These are phyloP conservation scores for Aspergillus ochraceus DNA, from an alignment of 2,329 filamentous ascomycete genomes.

Conservation along the genomic window DNA sequence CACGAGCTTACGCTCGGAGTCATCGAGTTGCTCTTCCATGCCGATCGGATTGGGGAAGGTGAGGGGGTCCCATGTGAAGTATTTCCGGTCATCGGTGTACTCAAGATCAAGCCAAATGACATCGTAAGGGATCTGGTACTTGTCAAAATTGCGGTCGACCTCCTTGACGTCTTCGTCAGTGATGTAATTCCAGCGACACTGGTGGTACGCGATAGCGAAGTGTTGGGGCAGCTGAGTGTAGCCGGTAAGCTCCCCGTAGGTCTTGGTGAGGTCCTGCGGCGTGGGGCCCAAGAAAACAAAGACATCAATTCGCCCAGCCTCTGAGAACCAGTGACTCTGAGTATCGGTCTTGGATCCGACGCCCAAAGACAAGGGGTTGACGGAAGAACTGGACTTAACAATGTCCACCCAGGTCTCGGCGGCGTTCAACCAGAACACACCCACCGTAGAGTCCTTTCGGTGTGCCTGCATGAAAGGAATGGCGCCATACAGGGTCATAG, in stretches of 20 bases:
- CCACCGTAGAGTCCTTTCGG: conserved; percentile 87
- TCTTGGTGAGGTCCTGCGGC: conserved; percentile 75
- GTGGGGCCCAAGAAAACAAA: conserved; percentile 93
- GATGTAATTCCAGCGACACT: conserved; percentile 98
- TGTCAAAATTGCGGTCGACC: conserved; percentile 94
- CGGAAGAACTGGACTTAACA: conserved; percentile 70
- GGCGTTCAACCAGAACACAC: conserved; percentile 95
- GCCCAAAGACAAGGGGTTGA: conserved; percentile 76
- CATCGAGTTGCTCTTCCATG: conserved; percentile 86
- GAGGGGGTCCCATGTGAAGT: conserved; percentile 94
- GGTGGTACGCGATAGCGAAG: conserved; percentile 90
- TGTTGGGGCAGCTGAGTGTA: conserved; percentile 88
- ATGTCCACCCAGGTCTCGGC: conserved; percentile 98
- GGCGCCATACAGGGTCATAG: conserved; percentile 97
- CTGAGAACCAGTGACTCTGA: conserved; percentile 95
- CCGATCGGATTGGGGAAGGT: conserved; percentile 81
- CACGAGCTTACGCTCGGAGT: conserved; percentile 84
- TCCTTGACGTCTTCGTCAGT: conserved; percentile 96
- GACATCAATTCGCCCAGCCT: conserved; percentile 83
- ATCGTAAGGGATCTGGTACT: conserved; percentile 92
- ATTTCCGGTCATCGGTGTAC: conserved; percentile 95
- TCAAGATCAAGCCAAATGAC: conserved; percentile 99
- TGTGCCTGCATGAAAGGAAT: conserved; percentile 99
- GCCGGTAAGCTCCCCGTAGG: conserved; percentile 87
- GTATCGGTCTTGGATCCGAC: conserved; percentile 70